Percentiles rank a stretch among this genome's conserved stretches.
phyloP scores from a whole-genome alignment of 257 asterid species.

The Osmanthus fragrans region DNA sequence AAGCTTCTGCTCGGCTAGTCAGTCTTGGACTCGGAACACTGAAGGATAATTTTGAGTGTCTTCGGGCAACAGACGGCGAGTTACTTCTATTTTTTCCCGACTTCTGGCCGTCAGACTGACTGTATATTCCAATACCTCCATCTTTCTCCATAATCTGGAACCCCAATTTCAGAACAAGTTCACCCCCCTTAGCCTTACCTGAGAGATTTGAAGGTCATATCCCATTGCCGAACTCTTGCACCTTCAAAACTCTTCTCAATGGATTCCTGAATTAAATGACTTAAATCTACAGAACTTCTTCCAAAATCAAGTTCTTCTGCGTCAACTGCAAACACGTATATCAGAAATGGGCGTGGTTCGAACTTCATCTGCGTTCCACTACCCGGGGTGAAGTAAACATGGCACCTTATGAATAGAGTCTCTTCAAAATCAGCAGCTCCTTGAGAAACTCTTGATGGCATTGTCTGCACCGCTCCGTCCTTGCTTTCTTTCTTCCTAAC shows the following conservation, averaged over 20 bases:
- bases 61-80: slow-evolving; percentile 58
- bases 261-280: slow-evolving; percentile 70
- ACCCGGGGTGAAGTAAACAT: slow-evolving; percentile 71
- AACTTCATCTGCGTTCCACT: slow-evolving; percentile 54
- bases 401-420: slow-evolving; percentile 75
- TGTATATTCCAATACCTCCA: slow-evolving; percentile 80
- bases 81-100: slow-evolving; percentile 27
- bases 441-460: slow-evolving; percentile 86
- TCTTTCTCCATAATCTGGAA: slow-evolving; percentile 98
- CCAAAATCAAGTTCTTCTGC: slow-evolving; percentile 85
- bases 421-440: slow-evolving; percentile 92
- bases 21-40: slow-evolving; percentile 78
- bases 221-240: slow-evolving; percentile 71
- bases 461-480: slow-evolving; percentile 80
- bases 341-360: slow-evolving; percentile 76
- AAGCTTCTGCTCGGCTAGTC: slow-evolving; percentile 49
- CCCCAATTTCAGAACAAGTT: slow-evolving; percentile 75
- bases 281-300: slow-evolving; percentile 60
- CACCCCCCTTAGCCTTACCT: slow-evolving; percentile 92
- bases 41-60: slow-evolving; percentile 73
- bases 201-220: slow-evolving; percentile 47
- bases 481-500: slow-evolving; percentile 74
- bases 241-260: slow-evolving; percentile 73
- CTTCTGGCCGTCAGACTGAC: slow-evolving; percentile 57
- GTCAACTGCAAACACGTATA: slow-evolving; percentile 74